phyloP scores from a whole-genome alignment of 176 grass and related monocot species.

The Eragrostis nindensis region DNA sequence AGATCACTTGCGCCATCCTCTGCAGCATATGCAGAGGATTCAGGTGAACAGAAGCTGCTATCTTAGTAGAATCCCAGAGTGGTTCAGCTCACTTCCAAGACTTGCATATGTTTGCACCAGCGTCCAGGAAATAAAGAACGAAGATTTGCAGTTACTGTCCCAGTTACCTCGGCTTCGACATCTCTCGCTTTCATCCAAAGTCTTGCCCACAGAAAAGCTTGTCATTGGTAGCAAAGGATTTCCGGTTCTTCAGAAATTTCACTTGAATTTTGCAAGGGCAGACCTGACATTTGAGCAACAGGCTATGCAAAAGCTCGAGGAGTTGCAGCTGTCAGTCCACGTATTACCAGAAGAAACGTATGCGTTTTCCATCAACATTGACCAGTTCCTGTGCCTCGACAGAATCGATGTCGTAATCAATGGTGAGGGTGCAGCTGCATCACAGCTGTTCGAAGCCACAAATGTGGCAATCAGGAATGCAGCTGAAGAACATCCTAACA shows the following conservation, averaged over 20 bases:
- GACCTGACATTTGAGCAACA: background rate
- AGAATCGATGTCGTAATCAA: background rate
- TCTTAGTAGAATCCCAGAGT: background rate
- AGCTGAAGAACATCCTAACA: background rate
- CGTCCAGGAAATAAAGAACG: background rate
- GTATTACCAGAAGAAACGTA: background rate
- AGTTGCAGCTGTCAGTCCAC: background rate
- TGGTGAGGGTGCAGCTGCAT: background rate
- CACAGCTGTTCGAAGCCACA: background rate
- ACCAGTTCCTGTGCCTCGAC: background rate
- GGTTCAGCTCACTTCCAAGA: conserved; percentile 1
- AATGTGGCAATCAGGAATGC: background rate
- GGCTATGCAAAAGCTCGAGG: no score
- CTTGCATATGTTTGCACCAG: background rate
- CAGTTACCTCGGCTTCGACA: background rate
- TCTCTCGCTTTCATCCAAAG: background rate
- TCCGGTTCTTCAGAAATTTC: background rate
- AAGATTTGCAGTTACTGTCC: background rate
- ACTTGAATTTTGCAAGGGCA: background rate
- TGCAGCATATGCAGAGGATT: background rate
- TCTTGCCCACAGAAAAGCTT: background rate
- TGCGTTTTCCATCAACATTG: background rate
- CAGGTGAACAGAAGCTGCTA: background rate
- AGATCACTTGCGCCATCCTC: background rate
- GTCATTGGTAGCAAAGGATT: background rate